Conservation (phyloP, 2,329 filamentous ascomycete species). For the Fusarium protoensiforme region DNA sequence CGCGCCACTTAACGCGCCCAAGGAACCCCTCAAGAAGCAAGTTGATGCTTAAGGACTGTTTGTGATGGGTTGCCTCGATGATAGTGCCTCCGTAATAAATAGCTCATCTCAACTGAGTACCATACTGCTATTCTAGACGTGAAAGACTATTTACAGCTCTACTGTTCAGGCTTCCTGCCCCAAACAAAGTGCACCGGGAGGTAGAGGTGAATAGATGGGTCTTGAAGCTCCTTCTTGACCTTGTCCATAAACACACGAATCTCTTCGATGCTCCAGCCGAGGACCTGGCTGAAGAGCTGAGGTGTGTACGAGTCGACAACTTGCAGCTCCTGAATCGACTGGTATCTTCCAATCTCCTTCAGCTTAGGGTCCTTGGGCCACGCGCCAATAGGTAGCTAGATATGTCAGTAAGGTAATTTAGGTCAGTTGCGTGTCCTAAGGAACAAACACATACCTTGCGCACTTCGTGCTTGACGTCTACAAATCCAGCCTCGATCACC, state of each 20-base stretch:
- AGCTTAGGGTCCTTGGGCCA: slow-evolving; percentile 20
- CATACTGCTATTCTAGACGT: neutral
- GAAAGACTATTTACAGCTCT: neutral
- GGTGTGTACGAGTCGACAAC: slow-evolving; percentile 34
- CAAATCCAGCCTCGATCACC: slow-evolving; percentile 17
- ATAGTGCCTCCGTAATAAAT: neutral
- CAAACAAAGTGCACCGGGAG: slow-evolving; percentile 31
- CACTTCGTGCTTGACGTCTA: slow-evolving; percentile 26
- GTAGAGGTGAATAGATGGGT: slow-evolving; percentile 33
- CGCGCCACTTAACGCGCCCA: neutral
- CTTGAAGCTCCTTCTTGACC: slow-evolving; percentile 34
- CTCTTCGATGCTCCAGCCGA: slow-evolving; percentile 32
- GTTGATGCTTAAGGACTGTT: neutral
- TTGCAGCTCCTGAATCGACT: slow-evolving; percentile 25
- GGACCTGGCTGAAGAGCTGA: slow-evolving; percentile 20
- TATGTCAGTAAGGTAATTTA: neutral
- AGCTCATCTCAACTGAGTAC: neutral
- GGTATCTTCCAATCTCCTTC: slow-evolving; percentile 22
- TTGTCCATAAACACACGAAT: slow-evolving; percentile 33
- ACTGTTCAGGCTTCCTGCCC: slow-evolving; percentile 17
- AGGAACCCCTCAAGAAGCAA: neutral
- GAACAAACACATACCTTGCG: slow-evolving; percentile 9
- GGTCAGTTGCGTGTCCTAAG: accelerated
- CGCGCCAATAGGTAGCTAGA: slow-evolving; percentile 20
- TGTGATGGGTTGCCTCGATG: neutral